Evolutionary conservation across 345 rosid genomes (phyloP).

Genomic region (Gossypium longicalyx): DNA sequence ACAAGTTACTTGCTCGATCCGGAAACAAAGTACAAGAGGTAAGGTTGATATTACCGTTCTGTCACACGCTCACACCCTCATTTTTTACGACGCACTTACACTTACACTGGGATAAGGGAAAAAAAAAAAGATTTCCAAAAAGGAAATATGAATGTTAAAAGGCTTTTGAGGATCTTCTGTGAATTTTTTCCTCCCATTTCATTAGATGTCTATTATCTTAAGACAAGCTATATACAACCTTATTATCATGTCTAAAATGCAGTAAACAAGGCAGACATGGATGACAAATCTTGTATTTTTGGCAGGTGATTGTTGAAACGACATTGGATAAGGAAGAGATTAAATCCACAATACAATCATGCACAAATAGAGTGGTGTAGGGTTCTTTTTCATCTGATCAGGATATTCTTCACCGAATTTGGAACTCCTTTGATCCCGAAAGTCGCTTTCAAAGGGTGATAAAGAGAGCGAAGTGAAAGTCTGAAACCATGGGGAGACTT

Average conservation of each 20-base stretch:
- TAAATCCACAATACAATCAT: slow-evolving; percentile 67
- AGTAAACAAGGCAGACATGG: background rate
- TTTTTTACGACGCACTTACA: too few species aligned
- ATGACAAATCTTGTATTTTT: slow-evolving; percentile 5
- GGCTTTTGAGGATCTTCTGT: too few species aligned
- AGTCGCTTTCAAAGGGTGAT: background rate
- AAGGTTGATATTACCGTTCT: slow-evolving; percentile 6
- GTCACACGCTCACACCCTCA: too few species aligned
- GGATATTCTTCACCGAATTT: background rate
- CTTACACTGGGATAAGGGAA: too few species aligned
- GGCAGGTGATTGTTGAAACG: slow-evolving; percentile 76
- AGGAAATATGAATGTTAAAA: too few species aligned
- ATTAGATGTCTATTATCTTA: too few species aligned
- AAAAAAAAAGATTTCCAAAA: too few species aligned
- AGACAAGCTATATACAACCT: too few species aligned
- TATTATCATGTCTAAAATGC: too few species aligned
- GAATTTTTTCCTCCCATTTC: too few species aligned
- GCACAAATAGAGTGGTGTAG: slow-evolving; percentile 74
- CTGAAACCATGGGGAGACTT: background rate
- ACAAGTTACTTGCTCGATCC: slow-evolving; percentile 87
- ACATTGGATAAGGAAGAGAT: slow-evolving; percentile 71
- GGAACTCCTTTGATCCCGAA: background rate
- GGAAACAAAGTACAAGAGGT: slow-evolving; percentile 98
- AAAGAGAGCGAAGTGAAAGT: background rate
- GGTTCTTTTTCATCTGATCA: background rate